Evolutionary conservation across 768 basidiomycete species (phyloP).

Genomic region (Collybia nuda): DNA sequence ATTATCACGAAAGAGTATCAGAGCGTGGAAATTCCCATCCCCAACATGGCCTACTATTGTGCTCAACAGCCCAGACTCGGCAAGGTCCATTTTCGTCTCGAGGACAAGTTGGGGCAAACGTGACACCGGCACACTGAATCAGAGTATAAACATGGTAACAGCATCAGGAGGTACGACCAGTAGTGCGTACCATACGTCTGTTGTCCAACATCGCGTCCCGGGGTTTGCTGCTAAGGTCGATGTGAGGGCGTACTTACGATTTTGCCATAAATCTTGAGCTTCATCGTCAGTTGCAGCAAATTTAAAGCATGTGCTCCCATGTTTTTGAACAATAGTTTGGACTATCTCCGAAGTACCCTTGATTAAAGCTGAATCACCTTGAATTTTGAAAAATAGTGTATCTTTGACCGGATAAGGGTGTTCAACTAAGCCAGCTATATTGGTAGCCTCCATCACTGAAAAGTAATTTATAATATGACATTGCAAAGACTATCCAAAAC

Average conservation of each 20-base stretch:
- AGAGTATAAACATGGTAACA: neutral
- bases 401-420: conserved; percentile 68
- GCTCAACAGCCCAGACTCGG: conserved; percentile 50
- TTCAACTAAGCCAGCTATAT: conserved; percentile 60
- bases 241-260: conserved; percentile 82
- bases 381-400: conserved; percentile 90
- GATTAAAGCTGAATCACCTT: conserved; percentile 66
- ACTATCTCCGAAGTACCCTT: conserved; percentile 58
- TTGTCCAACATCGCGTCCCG: conserved; percentile 75
- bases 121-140: conserved; percentile 63
- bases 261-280: conserved; percentile 78
- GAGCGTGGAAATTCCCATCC: conserved; percentile 60
- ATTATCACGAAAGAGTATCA: conserved; percentile 60
- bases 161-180: neutral
- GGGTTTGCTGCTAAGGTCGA: conserved; percentile 65
- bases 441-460: conserved; percentile 77
- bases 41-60: conserved; percentile 84
- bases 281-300: conserved; percentile 76
- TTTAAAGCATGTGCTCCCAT: conserved; percentile 67
- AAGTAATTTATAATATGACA: no score
- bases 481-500: conserved; percentile 10
- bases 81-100: conserved; percentile 80
- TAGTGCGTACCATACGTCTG: conserved; percentile 77
- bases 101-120: conserved; percentile 66
- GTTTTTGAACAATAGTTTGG: conserved; percentile 59